phyloP scores from a whole-genome alignment of 495 filamentous ascomycete species.

The Neurospora africana region DNA sequence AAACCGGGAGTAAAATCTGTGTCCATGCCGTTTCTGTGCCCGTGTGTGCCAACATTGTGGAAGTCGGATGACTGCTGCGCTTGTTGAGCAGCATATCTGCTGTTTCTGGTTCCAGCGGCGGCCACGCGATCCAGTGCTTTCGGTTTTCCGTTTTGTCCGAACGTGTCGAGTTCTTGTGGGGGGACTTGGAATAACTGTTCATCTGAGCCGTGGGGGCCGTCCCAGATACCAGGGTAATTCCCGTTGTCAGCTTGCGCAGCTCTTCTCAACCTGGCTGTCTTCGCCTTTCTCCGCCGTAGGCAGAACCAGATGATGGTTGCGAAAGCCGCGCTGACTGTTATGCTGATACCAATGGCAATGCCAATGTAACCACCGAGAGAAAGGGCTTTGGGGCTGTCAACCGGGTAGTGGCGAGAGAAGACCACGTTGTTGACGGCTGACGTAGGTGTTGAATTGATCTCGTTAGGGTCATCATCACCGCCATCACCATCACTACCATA shows the following conservation, averaged over 20 bases:
- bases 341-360: background rate
- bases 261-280: background rate
- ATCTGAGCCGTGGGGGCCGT: background rate
- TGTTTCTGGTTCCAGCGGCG: background rate
- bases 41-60: background rate
- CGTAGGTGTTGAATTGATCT: slow-evolving; percentile 10
- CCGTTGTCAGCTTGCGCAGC: background rate
- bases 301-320: background rate
- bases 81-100: background rate
- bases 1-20: background rate
- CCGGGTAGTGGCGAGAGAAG: slow-evolving; percentile 18
- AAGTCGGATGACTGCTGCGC: background rate
- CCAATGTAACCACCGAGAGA: background rate
- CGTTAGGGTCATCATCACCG: background rate
- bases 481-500: background rate
- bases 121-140: background rate
- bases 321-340: background rate
- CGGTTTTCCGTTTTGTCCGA: background rate
- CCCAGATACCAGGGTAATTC: background rate
- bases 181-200: background rate
- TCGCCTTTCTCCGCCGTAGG: background rate
- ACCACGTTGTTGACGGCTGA: slow-evolving; percentile 22
- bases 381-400: background rate
- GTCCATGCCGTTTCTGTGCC: background rate
- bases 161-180: background rate